These are phyloP conservation scores for Buxus sempervirens DNA, from an alignment of 164 flowering plant species.

Conservation along the genomic window DNA sequence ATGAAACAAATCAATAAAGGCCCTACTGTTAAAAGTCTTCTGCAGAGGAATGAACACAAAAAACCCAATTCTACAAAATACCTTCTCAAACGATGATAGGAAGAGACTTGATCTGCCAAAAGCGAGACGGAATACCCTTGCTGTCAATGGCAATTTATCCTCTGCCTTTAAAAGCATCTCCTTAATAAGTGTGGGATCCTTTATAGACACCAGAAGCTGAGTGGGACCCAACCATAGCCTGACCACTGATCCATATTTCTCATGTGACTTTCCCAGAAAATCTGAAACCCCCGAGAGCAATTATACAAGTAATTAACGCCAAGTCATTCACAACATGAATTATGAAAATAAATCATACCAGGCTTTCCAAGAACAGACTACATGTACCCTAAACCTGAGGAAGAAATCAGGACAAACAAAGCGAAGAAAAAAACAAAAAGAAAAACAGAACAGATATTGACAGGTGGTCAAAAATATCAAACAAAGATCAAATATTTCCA, in stretches of 20 bases:
- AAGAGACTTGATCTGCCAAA: slow-evolving; percentile 63
- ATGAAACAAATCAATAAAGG: too few species aligned
- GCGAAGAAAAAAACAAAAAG: too few species aligned
- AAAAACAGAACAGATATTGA: too few species aligned
- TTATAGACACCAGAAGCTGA: slow-evolving; percentile 58
- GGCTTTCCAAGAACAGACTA: too few species aligned
- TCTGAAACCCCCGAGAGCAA: slow-evolving; percentile 24
- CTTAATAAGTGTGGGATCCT: slow-evolving; percentile 43
- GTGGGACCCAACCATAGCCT: slow-evolving; percentile 69
- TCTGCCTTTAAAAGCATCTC: slow-evolving; percentile 61
- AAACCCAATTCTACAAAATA: slow-evolving; percentile 5
- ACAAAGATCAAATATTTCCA: too few species aligned
- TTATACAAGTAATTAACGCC: not conserved
- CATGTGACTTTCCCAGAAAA: slow-evolving; percentile 37
- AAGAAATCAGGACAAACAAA: too few species aligned
- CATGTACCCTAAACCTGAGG: too few species aligned
- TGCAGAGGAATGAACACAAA: too few species aligned
- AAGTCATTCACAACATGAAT: not conserved
- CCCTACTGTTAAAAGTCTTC: too few species aligned
- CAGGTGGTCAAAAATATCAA: too few species aligned
- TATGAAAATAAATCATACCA: too few species aligned
- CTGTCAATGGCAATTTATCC: slow-evolving; percentile 59
- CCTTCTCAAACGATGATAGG: slow-evolving; percentile 50
- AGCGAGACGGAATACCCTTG: slow-evolving; percentile 48
- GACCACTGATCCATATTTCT: slow-evolving; percentile 57